Conservation (phyloP, 1,139 yeast species). For the Nematodospora anomalae region DNA sequence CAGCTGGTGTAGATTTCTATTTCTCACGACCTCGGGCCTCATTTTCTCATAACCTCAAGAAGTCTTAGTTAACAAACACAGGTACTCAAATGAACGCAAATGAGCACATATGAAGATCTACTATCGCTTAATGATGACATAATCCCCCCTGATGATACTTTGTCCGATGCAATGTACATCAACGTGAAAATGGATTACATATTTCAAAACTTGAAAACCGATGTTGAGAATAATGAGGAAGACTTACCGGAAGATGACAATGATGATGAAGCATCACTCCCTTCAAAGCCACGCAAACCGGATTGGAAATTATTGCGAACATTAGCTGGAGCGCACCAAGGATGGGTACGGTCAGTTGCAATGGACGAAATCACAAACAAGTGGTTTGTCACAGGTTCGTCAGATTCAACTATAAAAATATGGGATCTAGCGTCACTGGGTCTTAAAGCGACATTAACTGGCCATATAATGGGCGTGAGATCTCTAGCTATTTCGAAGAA, state of each 20-base stretch:
- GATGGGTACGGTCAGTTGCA: conserved; percentile 83
- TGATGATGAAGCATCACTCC: conserved; percentile 2
- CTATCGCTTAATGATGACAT: conserved; percentile 20
- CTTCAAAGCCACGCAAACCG: conserved; percentile 4
- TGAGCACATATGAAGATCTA: conserved; percentile 5
- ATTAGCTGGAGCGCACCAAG: conserved; percentile 80
- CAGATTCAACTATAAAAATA: conserved; percentile 83
- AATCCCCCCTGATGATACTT: conserved; percentile 30
- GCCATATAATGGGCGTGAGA: conserved; percentile 88
- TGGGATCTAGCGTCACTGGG: conserved; percentile 85
- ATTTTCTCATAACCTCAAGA: too few relatives aligned
- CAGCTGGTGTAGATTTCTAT: too few relatives aligned
- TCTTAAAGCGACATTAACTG: conserved; percentile 75
- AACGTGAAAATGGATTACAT: conserved; percentile 28
- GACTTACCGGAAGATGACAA: conserved; percentile 4
- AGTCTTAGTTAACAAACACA: too few relatives aligned
- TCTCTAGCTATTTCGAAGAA: conserved; percentile 69
- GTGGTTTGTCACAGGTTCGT: conserved; percentile 91
- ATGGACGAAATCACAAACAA: conserved; percentile 80
- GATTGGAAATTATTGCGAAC: conserved; percentile 72
- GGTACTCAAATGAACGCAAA: too few relatives aligned
- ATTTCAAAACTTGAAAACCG: conserved; percentile 11
- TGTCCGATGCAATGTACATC: conserved; percentile 35
- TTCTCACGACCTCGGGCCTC: too few relatives aligned
- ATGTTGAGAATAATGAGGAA: neutral